Evolutionary conservation across 371 early-diverging fungal genomes (phyloP), one percentile per base, ranked within the genome.

Genomic region (Umbelopsis sp.): DNA sequence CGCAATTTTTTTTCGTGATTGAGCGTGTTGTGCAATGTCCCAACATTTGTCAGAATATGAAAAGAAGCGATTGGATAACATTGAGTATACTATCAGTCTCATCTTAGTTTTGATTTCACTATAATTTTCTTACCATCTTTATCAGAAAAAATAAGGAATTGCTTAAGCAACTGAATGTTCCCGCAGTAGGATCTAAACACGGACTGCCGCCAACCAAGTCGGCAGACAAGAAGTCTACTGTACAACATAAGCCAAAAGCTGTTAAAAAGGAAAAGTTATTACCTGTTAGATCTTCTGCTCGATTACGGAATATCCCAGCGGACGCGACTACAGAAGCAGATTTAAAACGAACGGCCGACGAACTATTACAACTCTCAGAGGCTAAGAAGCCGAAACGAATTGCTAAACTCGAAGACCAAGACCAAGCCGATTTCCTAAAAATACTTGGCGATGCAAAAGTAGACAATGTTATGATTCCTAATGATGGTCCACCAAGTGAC

Each of bases 91-190:
- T 29, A 14, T 3, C 37, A 57, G 57, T 32, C 22, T 48, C 22
- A 7, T 20, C 25, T 22, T 37, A 45, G 37, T 63, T 29, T 35
- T 64, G 8, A 16, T 38, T 22, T 50, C 6, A 41, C 11, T 18
- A 24, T 63, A 20, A 32, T 67, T 35, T 57, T 44, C 5, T 44
- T 8, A n/a, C n/a, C 9, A 4, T 50, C 38, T 14, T 7, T 24
- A 50, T 3, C 69, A 80, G 83, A 69, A 72, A 71, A 35, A 85
- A 85, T 70, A 72, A 83, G 57, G 83, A 75, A 18, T 70, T 83
- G 52, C 57, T 83, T n/a, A 65, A 70, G 35, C 63, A 68, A 41
- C 69, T 83, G 5, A 66, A 81, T 10, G 62, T 83, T 37, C 80
- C 79, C 24, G 22, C 24, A 3, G 24, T 41, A 16, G 63, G 45